These are phyloP conservation scores for Jimgerdemannia lactiflua DNA, from an alignment of 192 early-diverging fungal species.

Conservation along the genomic window DNA sequence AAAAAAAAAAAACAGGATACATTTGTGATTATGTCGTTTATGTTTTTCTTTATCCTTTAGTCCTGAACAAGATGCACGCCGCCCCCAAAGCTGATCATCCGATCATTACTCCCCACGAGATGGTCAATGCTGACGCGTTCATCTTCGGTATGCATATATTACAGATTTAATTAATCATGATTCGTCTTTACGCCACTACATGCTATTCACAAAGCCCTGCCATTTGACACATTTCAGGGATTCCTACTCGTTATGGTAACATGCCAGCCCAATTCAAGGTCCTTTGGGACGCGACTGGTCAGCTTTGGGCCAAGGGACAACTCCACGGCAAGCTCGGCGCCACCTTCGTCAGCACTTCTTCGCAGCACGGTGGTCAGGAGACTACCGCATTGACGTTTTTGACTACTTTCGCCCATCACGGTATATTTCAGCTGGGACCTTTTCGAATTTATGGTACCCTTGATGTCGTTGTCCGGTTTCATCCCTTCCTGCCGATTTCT, in stretches of 20 bases:
- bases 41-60: neutral
- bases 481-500: neutral
- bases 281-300: constrained; percentile 40
- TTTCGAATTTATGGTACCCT: neutral
- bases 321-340: constrained; percentile 38
- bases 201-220: too few species aligned
- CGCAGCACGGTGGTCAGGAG: constrained; percentile 41
- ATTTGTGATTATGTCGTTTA: too few species aligned
- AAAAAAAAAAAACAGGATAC: too few species aligned
- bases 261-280: constrained; percentile 34
- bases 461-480: neutral
- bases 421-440: neutral
- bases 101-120: constrained; percentile 44
- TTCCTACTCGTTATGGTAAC: constrained; percentile 27
- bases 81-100: constrained; percentile 49
- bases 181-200: too few species aligned
- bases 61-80: constrained; percentile 71
- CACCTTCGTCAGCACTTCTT: constrained; percentile 31
- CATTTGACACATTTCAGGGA: constrained; percentile 16
- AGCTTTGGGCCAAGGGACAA: constrained; percentile 37
- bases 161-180: too few species aligned
- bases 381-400: constrained; percentile 35
- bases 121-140: constrained; percentile 64
- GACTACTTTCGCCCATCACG: constrained; percentile 42
- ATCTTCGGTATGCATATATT: constrained; percentile 51